phyloP scores from a whole-genome alignment of 306 rosid species.

The Crataegus laevigata region DNA sequence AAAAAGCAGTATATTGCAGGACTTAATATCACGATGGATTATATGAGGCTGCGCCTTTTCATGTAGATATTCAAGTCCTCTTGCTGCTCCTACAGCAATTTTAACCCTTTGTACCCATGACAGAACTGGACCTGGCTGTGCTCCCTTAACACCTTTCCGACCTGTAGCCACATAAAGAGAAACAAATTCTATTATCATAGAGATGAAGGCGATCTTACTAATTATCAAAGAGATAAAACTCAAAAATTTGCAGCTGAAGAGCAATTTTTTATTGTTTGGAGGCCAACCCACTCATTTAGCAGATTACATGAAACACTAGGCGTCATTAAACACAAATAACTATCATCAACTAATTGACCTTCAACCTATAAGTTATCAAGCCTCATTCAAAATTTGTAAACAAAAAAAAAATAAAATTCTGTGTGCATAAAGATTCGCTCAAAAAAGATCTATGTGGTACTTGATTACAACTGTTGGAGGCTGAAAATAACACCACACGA shows the following conservation, averaged over 20 bases:
- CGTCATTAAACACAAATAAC: too few relatives aligned
- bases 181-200: neutral
- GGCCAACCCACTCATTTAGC: neutral
- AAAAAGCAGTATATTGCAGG: constrained; percentile 66
- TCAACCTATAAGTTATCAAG: neutral
- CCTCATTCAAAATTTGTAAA: neutral
- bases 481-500: neutral
- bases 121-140: constrained; percentile 63
- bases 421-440: neutral
- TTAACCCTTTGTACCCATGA: constrained; percentile 73
- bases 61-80: constrained; percentile 72
- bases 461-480: neutral
- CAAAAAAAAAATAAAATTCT: neutral
- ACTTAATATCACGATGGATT: constrained; percentile 77
- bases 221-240: neutral
- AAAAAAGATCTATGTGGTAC: neutral
- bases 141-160: constrained; percentile 62
- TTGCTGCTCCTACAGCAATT: constrained; percentile 80
- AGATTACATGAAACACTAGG: neutral
- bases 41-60: constrained; percentile 66
- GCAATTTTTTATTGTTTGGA: neutral
- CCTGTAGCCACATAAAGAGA: constrained; percentile 36
- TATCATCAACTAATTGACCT: neutral
- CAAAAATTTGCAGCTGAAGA: neutral
- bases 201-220: neutral